These are phyloP conservation scores for Pichia cephalocereana DNA, from an alignment of 805 yeast genomes.

Conservation along the genomic window DNA sequence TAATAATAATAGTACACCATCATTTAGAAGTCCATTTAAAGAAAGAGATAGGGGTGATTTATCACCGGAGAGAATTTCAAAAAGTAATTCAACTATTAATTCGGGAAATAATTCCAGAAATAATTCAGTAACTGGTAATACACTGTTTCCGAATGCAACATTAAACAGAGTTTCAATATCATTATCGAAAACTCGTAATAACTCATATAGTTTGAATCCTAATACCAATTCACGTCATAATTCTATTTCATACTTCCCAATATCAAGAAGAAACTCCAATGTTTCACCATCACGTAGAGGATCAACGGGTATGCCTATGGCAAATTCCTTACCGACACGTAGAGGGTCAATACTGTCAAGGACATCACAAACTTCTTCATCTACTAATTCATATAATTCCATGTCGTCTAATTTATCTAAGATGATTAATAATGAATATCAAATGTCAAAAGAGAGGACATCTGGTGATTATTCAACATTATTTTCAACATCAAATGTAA, in stretches of 20 bases:
- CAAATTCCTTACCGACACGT: conserved; percentile 1
- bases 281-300: conserved; percentile 8
- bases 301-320: not conserved
- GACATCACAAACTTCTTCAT: conserved; percentile 2
- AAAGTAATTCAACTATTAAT: conserved; percentile 11
- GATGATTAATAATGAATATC: not conserved
- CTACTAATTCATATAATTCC: not conserved
- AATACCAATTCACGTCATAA: not conserved
- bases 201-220: conserved; percentile 5
- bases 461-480: no score
- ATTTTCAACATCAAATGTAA: no score
- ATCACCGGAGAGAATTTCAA: not conserved
- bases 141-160: not conserved
- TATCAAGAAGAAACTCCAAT: conserved; percentile 13
- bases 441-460: not conserved
- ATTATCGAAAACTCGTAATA: conserved; percentile 15
- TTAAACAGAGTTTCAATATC: conserved; percentile 7
- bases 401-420: not conserved
- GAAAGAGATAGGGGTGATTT: conserved; percentile 25
- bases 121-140: not conserved
- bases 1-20: conserved; percentile 25
- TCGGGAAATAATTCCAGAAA: conserved; percentile 1
- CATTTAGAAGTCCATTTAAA: conserved; percentile 64
- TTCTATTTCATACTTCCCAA: not conserved
- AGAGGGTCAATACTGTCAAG: conserved; percentile 2